These are phyloP conservation scores for Choanephora cucurbitarum DNA, from an alignment of 371 early-diverging fungal genomes.

Conservation along the genomic window DNA sequence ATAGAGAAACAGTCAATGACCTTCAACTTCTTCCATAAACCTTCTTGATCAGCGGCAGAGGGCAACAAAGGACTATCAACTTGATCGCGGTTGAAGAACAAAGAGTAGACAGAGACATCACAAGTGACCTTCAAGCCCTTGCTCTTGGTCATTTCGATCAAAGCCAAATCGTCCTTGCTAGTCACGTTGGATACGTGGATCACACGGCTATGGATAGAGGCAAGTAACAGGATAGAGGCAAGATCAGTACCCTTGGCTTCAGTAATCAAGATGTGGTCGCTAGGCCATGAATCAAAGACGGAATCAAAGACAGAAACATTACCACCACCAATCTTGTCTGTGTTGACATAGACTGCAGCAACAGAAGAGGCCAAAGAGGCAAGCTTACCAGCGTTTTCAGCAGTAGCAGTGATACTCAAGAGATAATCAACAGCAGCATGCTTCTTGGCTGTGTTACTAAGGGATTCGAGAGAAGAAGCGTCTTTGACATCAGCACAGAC, in stretches of 20 bases:
- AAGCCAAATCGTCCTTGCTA: slow-evolving; percentile 74
- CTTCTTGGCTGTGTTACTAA: slow-evolving; percentile 56
- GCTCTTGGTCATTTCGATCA: slow-evolving; percentile 87
- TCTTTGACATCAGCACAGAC: slow-evolving; percentile 61
- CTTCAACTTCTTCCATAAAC: slow-evolving; percentile 79
- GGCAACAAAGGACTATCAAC: slow-evolving; percentile 52
- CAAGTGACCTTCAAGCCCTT: slow-evolving; percentile 90
- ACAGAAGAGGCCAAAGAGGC: slow-evolving; percentile 42
- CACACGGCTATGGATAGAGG: slow-evolving; percentile 76
- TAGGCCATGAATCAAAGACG: slow-evolving; percentile 79
- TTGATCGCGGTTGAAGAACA: slow-evolving; percentile 72
- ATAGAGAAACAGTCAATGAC: slow-evolving; percentile 91
- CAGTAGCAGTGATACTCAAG: slow-evolving; percentile 69
- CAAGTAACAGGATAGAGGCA: slow-evolving; percentile 84
- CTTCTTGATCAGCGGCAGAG: slow-evolving; percentile 58
- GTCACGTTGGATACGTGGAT: slow-evolving; percentile 88
- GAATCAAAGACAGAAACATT: slow-evolving; percentile 60
- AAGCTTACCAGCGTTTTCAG: slow-evolving; percentile 54
- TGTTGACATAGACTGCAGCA: slow-evolving; percentile 60
- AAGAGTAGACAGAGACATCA: slow-evolving; percentile 81
- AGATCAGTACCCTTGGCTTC: slow-evolving; percentile 85
- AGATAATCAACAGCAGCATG: slow-evolving; percentile 77
- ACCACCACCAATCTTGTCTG: slow-evolving; percentile 51
- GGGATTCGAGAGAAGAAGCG: slow-evolving; percentile 52
- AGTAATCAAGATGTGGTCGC: slow-evolving; percentile 73